Base-by-base conservation (phyloP, 2,329 filamentous ascomycete genomes). In the Epichloe bromicola region DNA sequence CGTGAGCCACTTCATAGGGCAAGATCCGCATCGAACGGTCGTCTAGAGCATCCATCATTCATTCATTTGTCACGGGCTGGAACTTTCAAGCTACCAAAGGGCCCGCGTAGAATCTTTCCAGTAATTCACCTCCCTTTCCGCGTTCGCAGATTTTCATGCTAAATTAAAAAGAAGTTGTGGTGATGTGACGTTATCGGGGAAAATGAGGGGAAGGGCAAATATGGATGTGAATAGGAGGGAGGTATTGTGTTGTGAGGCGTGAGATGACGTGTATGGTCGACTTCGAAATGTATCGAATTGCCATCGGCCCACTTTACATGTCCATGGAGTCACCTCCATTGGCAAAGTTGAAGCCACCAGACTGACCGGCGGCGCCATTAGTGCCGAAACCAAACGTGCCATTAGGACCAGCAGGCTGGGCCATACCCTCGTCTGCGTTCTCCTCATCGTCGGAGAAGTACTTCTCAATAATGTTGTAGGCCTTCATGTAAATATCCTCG, bases 401-500 rank as follows among this genome's bases (percentile, higher is more conserved):
- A 62, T 86, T 86, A 40, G 75, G 68, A 44, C 80, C 81, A 61
- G 84, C 80, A 26, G 74, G 67, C 65, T 88, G 85, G 54, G 86
- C 85, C 69, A 88, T 79, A 42, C 73, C 74, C 62, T 94, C 88
- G 55, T 89, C 87, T 59, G 89, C 89, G 61, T 90, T 89, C 65
- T 95, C 93, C 51, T 97, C 93, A 60, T 98, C 93, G 63, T 98
- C 93, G 0, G 90, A 96, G 75, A 98, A 98, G 80, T 98, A 98
- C 76, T 96, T 96, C 79, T 98, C 93, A 60, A 98, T 98, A 71
- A 98, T 98, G 79, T 95, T 97, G 79, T 97, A 98, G 0, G 93
- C 93, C 82, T 98, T 98, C 91, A 98, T 97, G 79, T 98, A 98
- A 61, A 98, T 98, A 73, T 98, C 93, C 74, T 98, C 93, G 73